Base-by-base conservation (phyloP, 345 rosid genomes). In the Citropsis articulata region DNA sequence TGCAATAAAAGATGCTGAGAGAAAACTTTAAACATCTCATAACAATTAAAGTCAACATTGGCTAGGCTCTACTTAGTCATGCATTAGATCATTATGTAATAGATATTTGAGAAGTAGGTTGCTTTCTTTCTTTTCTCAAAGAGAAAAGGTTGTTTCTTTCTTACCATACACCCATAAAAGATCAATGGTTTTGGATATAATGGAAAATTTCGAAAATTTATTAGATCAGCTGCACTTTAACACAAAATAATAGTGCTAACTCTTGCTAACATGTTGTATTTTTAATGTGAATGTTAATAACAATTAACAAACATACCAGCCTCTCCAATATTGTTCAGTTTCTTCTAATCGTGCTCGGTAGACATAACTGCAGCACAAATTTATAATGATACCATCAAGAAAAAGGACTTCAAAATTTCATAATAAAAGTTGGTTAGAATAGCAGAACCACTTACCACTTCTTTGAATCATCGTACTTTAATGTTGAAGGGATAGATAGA, bases 241-340 rank as follows among this genome's bases (percentile, higher is more conserved):
- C 38, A 53, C 73, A 45, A 25, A 45, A 22, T 31, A 71, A 18
- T 38, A 53, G 10, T 18, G 7, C 6, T 40, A 28, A 63, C 25
- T 25, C 42, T 9, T 4, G 22, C 16, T 30, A 27, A 22, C 4
- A 65, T 33, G 60, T 2, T 12, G 22, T 9, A 31, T 64, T 33
- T 57, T 19, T 6, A 75, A 56, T 50, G 42, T 59, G 55, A 70
- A 64, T 42, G 66, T 48, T 48, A 27, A 45, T 45, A 45, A 45
- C 50, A 45, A 72, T 16, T n/a, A 22, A 68, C 28, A 59, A 55
- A 38, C 78, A 81, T 91, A 96, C 97, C 99, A 94, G 86, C 92
- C 93, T 89, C 86, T 94, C 99, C 99, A 96, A 81, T 94, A 92
- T 85, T 96, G 89, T 77, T 96, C 99, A 69, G 98, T 94, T 87